Evolutionary conservation across 192 early-diverging fungal genomes (phyloP).

Genomic region (Coemansia sp.): DNA sequence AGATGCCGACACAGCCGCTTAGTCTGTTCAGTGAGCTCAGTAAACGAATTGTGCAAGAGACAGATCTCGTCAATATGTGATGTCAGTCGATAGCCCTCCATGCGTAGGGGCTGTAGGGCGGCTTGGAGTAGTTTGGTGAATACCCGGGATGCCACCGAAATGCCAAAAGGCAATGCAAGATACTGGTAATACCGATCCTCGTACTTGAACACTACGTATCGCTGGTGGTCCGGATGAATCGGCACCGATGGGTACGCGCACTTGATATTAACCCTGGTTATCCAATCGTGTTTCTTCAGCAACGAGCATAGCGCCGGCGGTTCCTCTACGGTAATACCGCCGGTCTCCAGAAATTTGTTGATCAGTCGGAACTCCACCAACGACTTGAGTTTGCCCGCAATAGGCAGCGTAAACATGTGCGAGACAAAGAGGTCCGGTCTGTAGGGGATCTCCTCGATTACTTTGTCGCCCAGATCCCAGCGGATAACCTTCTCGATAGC

Average conservation of each 20-base stretch:
- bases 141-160: slow-evolving; percentile 47
- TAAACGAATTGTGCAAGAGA: slow-evolving; percentile 30
- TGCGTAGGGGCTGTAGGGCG: slow-evolving; percentile 43
- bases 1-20: slow-evolving; percentile 44
- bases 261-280: slow-evolving; percentile 50
- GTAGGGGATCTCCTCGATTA: slow-evolving; percentile 48
- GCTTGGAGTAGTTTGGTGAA: slow-evolving; percentile 53
- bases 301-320: slow-evolving; percentile 39
- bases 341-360: slow-evolving; percentile 47
- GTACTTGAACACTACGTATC: slow-evolving; percentile 48
- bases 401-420: slow-evolving; percentile 52
- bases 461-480: slow-evolving; percentile 53
- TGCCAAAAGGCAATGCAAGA: slow-evolving; percentile 49
- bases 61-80: slow-evolving; percentile 55
- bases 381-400: slow-evolving; percentile 41
- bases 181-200: slow-evolving; percentile 55
- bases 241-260: slow-evolving; percentile 56
- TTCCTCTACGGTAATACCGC: slow-evolving; percentile 27
- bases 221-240: slow-evolving; percentile 42
- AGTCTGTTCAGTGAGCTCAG: slow-evolving; percentile 33
- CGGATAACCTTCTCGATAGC: slow-evolving; percentile 52
- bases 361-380: slow-evolving; percentile 48
- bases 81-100: slow-evolving; percentile 40
- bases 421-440: slow-evolving; percentile 38
- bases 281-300: slow-evolving; percentile 36